Conservation (phyloP, 1,284 basidiomycete species). For the Schizophyllum commune region DNA sequence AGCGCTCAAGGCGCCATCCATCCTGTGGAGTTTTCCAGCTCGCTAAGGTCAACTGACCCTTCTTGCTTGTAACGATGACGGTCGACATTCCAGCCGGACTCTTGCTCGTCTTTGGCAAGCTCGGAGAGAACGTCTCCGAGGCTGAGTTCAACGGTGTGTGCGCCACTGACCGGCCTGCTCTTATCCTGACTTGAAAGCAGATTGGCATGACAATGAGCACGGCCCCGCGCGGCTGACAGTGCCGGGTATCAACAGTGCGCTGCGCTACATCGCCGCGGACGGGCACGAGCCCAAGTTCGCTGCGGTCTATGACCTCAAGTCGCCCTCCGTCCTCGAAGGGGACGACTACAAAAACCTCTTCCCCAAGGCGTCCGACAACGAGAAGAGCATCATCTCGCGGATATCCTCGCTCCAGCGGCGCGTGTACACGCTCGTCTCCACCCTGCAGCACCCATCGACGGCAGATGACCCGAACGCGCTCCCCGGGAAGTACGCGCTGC, state of each 20-base stretch:
- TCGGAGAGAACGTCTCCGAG: slow-evolving; percentile 20
- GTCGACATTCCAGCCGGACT: slow-evolving; percentile 14
- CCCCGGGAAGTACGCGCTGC: slow-evolving; percentile 19
- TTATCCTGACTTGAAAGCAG: no score
- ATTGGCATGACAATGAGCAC: slow-evolving; percentile 39
- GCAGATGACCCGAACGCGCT: slow-evolving; percentile 17
- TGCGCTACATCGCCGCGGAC: slow-evolving; percentile 32
- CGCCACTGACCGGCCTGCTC: no score
- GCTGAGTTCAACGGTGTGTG: slow-evolving; percentile 26
- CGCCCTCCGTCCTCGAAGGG: slow-evolving; percentile 23
- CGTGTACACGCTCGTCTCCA: slow-evolving; percentile 26
- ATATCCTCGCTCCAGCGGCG: slow-evolving; percentile 29
- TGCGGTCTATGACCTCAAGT: slow-evolving; percentile 31
- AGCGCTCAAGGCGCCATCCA: neutral
- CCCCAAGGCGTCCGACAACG: slow-evolving; percentile 28
- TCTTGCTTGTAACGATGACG: neutral
- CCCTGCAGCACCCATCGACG: slow-evolving; percentile 18
- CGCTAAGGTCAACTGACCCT: neutral
- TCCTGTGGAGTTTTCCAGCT: neutral
- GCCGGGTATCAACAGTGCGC: slow-evolving; percentile 28
- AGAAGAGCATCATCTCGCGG: slow-evolving; percentile 27
- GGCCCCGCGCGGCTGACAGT: slow-evolving; percentile 30
- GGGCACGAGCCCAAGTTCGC: slow-evolving; percentile 28
- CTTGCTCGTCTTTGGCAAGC: slow-evolving; percentile 26
- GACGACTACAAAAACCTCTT: slow-evolving; percentile 28